Conservation (phyloP, 805 yeast species). For the Wickerhamiella spandovensis region DNA sequence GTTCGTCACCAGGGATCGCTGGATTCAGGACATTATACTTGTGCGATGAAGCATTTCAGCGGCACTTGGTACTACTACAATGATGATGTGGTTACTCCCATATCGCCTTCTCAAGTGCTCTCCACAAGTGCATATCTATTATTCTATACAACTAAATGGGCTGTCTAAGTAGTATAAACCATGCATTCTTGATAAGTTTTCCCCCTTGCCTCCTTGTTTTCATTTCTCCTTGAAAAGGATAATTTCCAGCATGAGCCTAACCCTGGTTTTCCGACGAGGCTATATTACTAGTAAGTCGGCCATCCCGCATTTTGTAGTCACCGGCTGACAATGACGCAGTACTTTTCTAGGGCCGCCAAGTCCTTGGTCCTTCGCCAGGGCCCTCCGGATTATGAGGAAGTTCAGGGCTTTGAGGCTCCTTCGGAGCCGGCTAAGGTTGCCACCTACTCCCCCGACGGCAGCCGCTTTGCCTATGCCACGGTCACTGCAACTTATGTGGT, state of each 20-base stretch:
- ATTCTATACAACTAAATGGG: slow-evolving; percentile 26
- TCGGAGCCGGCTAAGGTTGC: slow-evolving; percentile 46
- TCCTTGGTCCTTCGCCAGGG: slow-evolving; percentile 18
- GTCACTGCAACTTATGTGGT: slow-evolving; percentile 44
- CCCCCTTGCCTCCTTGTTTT: not conserved
- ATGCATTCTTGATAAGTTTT: no score
- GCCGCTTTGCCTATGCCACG: slow-evolving; percentile 58
- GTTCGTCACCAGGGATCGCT: slow-evolving; percentile 87
- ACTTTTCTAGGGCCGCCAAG: slow-evolving; percentile 19
- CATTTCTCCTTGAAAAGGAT: not conserved
- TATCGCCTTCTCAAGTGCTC: slow-evolving; percentile 52
- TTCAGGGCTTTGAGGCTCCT: slow-evolving; percentile 20
- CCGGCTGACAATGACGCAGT: slow-evolving; percentile 17
- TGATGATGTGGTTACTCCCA: slow-evolving; percentile 65
- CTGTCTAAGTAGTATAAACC: slow-evolving; percentile 10
- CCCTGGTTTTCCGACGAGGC: not conserved
- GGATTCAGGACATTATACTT: slow-evolving; percentile 89
- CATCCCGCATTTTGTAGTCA: no score
- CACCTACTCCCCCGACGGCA: slow-evolving; percentile 54
- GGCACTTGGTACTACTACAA: slow-evolving; percentile 75
- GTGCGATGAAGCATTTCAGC: slow-evolving; percentile 42
- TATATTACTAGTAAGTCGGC: not conserved
- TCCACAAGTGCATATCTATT: slow-evolving; percentile 67
- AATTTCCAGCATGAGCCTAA: no score
- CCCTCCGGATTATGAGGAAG: slow-evolving; percentile 22